phyloP scores from a whole-genome alignment of 495 filamentous ascomycete genomes.

The Tuber melanosporum region DNA sequence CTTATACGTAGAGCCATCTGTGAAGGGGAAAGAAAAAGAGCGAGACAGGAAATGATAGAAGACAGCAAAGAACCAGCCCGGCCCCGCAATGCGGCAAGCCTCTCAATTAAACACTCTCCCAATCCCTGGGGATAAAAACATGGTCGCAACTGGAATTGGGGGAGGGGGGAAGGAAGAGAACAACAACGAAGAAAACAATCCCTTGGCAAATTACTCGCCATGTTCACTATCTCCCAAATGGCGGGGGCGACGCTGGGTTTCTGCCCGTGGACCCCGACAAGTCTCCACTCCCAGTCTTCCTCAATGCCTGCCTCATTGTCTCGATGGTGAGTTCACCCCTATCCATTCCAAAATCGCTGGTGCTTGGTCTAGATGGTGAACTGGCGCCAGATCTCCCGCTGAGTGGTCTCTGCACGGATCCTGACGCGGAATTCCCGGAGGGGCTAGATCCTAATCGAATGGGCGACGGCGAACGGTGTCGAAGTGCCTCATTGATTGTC shows the following conservation, averaged over 20 bases:
- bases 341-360: constrained; percentile 32
- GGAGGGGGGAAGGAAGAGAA: not conserved
- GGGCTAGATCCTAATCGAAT: constrained; percentile 47
- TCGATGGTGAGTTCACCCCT: constrained; percentile 74
- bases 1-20: constrained; percentile 9
- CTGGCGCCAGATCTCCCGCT: constrained; percentile 24
- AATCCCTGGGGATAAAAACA: not conserved
- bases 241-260: constrained; percentile 7
- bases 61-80: constrained; percentile 10
- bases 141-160: not conserved
- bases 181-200: constrained; percentile 5
- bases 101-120: not conserved
- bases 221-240: not conserved
- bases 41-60: constrained; percentile 11
- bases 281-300: constrained; percentile 76
- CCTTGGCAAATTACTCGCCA: not conserved
- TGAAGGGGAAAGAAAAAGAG: constrained; percentile 11
- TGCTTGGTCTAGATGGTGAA: constrained; percentile 35
- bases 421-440: constrained; percentile 40
- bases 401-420: constrained; percentile 28
- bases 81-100: not conserved
- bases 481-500: constrained; percentile 36
- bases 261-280: constrained; percentile 44
- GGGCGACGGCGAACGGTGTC: constrained; percentile 39
- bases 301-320: constrained; percentile 81